Evolutionary conservation across 139 green algal genomes (phyloP), one percentile per base, ranked within the genome.

Genomic region (Auxenochlorella protothecoides): DNA sequence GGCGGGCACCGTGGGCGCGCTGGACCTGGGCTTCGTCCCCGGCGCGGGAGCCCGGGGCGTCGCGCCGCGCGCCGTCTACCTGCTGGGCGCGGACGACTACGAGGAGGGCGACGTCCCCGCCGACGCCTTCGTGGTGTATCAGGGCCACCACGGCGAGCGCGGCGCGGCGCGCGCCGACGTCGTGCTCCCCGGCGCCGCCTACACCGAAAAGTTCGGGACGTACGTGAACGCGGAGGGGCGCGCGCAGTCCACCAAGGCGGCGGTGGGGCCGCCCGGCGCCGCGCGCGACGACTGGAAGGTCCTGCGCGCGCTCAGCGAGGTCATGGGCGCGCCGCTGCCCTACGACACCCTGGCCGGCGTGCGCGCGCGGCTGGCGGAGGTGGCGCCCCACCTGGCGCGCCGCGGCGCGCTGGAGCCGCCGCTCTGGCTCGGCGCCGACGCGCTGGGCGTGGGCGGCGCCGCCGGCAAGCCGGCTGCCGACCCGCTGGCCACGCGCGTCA

Each of bases 231-330:
- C 88, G 68, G 95, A 98, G 85, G 95, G 95, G 6, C 83, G 95
- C n/a, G 79, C 89, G 77, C 95, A 99, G 85, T 78, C 81, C 60
- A 97, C 95, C 12, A 79, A 83, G 79, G 77, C 81, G 5, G 92
- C 92, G 0, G 89, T 96, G 68, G 79, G 91, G 12, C 57, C 83
- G 59, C 57, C 80, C 55, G 88, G 84, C 8, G 85, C 95, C 65
- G 85, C 93, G 7, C 80, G 95, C 9, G 93, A 98, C 69, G 95
- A 99, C 89, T 99, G 95, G 95, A 89, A 89, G 76, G 90, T 97
- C 60, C 55, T 97, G 54, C 77, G 91, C 8, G 91, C 91, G 12
- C 66, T 97, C n/a, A 87, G 77, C 16, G 91, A 97, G 81, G 80
- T 96, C 65, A 59, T 88, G 61, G 91, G 89, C 52, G 69, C 73